Conservation (phyloP, 352 stramenopile genomes). For the Globisporangium yorkense region DNA sequence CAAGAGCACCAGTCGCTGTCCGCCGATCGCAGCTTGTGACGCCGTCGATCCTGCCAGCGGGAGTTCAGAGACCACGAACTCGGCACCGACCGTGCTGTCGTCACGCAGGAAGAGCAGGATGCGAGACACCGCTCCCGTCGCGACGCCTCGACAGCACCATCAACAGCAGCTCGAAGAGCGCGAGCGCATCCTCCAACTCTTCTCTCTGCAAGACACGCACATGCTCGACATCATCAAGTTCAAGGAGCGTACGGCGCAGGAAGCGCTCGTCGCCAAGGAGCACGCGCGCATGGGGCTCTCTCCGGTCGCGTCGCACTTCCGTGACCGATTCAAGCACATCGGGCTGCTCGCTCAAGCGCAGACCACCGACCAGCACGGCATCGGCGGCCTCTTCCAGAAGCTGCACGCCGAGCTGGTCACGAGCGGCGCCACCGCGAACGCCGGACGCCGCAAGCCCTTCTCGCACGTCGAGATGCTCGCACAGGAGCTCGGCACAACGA, state of each 20-base stretch:
- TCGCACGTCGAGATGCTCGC: conserved; percentile 14
- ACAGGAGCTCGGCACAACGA: conserved; percentile 12
- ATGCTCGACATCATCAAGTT: conserved; percentile 61
- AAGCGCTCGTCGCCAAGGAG: conserved; percentile 25
- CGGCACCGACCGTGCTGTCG: neutral
- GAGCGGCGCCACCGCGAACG: neutral
- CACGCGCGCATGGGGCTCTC: conserved; percentile 40
- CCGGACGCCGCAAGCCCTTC: conserved; percentile 3
- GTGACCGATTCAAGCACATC: conserved; percentile 65
- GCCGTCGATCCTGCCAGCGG: neutral
- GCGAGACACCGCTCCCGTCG: neutral
- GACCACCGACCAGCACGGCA: conserved; percentile 28
- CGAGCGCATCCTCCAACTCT: conserved; percentile 34
- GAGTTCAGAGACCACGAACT: neutral
- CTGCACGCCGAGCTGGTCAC: conserved; percentile 39
- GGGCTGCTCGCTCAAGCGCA: conserved; percentile 39
- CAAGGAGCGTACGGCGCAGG: conserved; percentile 45
- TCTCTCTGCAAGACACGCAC: conserved; percentile 45
- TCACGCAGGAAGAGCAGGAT: conserved; percentile 5
- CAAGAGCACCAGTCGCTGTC: neutral
- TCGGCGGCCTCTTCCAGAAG: conserved; percentile 57
- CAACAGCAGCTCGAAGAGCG: conserved; percentile 9
- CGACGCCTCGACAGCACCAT: neutral
- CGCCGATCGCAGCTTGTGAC: neutral
- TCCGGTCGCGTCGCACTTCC: conserved; percentile 42